These are phyloP conservation scores for Metschnikowia similis DNA, from an alignment of 805 yeast genomes.

Conservation along the genomic window DNA sequence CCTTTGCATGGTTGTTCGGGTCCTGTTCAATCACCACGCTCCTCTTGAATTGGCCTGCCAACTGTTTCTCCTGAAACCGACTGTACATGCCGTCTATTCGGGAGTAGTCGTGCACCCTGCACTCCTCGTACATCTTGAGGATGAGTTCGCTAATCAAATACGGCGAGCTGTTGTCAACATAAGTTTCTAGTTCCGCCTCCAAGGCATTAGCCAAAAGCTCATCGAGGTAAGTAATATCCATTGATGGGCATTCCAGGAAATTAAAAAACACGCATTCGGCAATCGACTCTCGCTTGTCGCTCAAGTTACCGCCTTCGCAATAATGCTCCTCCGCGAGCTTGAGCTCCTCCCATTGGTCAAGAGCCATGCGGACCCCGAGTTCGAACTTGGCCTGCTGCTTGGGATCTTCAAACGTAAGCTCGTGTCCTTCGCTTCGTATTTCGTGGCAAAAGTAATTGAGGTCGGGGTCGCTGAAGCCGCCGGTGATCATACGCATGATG, in stretches of 20 bases:
- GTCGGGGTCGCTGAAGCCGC: slow-evolving; percentile 15
- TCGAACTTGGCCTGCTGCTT: slow-evolving; percentile 83
- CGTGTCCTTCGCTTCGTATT: slow-evolving; percentile 46
- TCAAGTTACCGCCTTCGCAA: slow-evolving; percentile 95
- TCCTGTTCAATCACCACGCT: slow-evolving; percentile 50
- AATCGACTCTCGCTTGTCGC: slow-evolving; percentile 93
- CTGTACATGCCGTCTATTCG: slow-evolving; percentile 57
- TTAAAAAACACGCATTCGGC: slow-evolving; percentile 74
- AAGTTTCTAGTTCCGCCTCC: slow-evolving; percentile 91
- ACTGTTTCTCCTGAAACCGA: slow-evolving; percentile 55
- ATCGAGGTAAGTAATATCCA: slow-evolving; percentile 77
- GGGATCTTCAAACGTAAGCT: slow-evolving; percentile 48
- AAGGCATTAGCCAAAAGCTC: slow-evolving; percentile 82
- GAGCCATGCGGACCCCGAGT: slow-evolving; percentile 85
- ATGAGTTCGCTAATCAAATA: slow-evolving; percentile 65
- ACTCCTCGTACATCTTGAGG: slow-evolving; percentile 62
- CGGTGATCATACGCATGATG: too few species aligned
- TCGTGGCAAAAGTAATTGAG: slow-evolving; percentile 45
- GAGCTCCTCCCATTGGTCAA: slow-evolving; percentile 88
- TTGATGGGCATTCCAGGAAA: slow-evolving; percentile 53
- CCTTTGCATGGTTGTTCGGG: slow-evolving; percentile 57
- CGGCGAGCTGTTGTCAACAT: slow-evolving; percentile 87
- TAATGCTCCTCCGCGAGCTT: slow-evolving; percentile 82
- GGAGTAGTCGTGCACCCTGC: slow-evolving; percentile 47
- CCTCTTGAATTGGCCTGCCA: slow-evolving; percentile 25